Percentiles rank a stretch among this genome's conserved stretches.
phyloP scores from a whole-genome alignment of 306 rosid species.

The Cercis canadensis region DNA sequence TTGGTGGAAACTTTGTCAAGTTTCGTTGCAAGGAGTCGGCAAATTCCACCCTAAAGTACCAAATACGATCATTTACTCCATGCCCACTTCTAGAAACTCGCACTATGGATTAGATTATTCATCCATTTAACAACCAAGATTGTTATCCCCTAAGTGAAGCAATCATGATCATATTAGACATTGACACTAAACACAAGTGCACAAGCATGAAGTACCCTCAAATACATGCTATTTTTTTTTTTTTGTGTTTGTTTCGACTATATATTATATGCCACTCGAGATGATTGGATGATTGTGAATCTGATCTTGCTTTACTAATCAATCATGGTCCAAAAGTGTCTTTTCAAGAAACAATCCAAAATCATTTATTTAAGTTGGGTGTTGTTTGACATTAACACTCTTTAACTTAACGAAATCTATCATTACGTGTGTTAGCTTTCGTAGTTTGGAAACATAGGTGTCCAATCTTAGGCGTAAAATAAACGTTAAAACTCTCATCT shows the following conservation, averaged over 20 bases:
- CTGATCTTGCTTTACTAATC: slow-evolving; percentile 24
- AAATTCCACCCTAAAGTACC: slow-evolving; percentile 41
- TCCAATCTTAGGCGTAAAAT: slow-evolving; percentile 38
- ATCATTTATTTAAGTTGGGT: slow-evolving; percentile 36
- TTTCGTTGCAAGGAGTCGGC: slow-evolving; percentile 24
- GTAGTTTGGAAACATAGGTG: slow-evolving; percentile 15
- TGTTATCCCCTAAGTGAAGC: slow-evolving; percentile 58
- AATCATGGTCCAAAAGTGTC: slow-evolving; percentile 37
- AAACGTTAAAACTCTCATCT: slow-evolving; percentile 31
- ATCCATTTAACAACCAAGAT: slow-evolving; percentile 30
- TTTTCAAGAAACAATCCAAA: slow-evolving; percentile 33
- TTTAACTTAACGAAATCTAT: slow-evolving; percentile 29
- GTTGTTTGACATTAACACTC: slow-evolving; percentile 41
- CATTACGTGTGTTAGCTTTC: slow-evolving; percentile 26
- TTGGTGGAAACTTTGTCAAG: slow-evolving; percentile 41
- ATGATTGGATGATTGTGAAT: slow-evolving; percentile 22
- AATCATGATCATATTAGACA: slow-evolving; percentile 47
- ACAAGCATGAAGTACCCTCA: too few species aligned
- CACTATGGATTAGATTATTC: neutral
- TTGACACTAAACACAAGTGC: slow-evolving; percentile 23
- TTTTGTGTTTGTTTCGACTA: neutral
- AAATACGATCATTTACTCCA: slow-evolving; percentile 23
- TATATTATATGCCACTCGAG: too few species aligned
- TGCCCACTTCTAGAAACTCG: slow-evolving; percentile 52
- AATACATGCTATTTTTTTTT: too few species aligned